Base-by-base conservation (phyloP, 441 rosid species). In the Melastoma candidum region DNA sequence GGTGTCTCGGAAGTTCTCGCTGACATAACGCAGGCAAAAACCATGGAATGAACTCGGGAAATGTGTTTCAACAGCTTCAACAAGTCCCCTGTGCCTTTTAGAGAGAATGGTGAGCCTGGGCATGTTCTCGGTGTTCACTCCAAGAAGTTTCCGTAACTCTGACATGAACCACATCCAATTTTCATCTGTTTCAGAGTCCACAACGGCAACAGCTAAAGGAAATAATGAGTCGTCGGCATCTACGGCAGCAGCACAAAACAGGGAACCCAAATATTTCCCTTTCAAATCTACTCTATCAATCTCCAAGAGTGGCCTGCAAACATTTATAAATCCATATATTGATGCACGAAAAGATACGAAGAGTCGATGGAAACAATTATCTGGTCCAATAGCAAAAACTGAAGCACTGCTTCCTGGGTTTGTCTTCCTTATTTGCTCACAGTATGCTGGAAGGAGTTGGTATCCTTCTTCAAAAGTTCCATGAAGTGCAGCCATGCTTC, bases 131-230 rank as follows among this genome's bases (percentile, higher is more conserved):
- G 95, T 83, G 63, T 81, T 87, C 57, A 90, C 80, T 29, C 96
- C 95, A 2, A 90, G 82, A 68, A 90, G 98, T 77, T 87, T 85
- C 59, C 93, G 81, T 65, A 90, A 63, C 73, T 90, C 98, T 0
- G 93, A 85, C 75, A 90, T 75, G 75, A 90, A 90, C 98, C 98
- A 87, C 74, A 76, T 85, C 98, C 98, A 90, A 66, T 90, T 90
- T 46, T 90, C 96, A 69, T 83, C 79, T 32, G 73, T 81, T 65
- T 87, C 98, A 48, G 48, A 54, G 53, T 90, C 98, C 13, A 87
- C 96, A 50, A 83, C 57, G 7, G 88, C 96, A 4, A 87, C 65
- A 25, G 95, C 96, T 63, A 87, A 65, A 0, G 98, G 96, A 61
- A 90, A 87, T 65, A 87, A 68, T 12, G 77, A 81, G 47, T 80